Percentiles rank a stretch among this genome's conserved stretches.
Evolutionary conservation across 305 asterid species (phyloP).

Genomic region (Caryopteris hybrid): DNA sequence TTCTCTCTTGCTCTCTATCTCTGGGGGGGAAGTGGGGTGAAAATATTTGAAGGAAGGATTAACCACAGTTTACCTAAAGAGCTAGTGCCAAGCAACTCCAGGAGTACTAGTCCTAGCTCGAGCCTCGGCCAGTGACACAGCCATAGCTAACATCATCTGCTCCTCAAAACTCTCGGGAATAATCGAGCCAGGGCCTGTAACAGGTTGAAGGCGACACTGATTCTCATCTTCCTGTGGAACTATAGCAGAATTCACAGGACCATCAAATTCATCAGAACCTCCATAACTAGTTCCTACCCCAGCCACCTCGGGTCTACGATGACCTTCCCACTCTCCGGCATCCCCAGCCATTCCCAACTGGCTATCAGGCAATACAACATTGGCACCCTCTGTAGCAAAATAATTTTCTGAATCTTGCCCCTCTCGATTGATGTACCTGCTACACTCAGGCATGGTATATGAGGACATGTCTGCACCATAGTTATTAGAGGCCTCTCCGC

Average conservation of each 20-base stretch:
- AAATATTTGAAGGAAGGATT: background rate
- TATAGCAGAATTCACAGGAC: constrained; percentile 17
- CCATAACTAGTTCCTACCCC: constrained; percentile 59
- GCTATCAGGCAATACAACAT: constrained; percentile 31
- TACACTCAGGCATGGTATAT: constrained; percentile 35
- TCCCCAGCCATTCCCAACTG: constrained; percentile 45
- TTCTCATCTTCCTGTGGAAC: constrained; percentile 42
- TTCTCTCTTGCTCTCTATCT: background rate
- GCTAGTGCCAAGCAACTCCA: constrained; percentile 81
- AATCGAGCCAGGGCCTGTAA: constrained; percentile 36
- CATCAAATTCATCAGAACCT: constrained; percentile 51
- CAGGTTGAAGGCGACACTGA: constrained; percentile 36
- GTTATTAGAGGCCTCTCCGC: constrained; percentile 53
- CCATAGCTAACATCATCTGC: constrained; percentile 99
- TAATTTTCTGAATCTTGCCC: constrained; percentile 46
- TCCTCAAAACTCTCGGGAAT: constrained; percentile 92
- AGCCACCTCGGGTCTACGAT: constrained; percentile 46
- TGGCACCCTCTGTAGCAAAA: constrained; percentile 37
- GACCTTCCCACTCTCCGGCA: constrained; percentile 54
- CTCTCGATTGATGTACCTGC: constrained; percentile 37
- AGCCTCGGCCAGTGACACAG: constrained; percentile 96
- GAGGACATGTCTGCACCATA: constrained; percentile 28
- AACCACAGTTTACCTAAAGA: constrained; percentile 11
- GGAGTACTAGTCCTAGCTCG: constrained; percentile 52
- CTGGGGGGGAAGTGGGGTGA: background rate